Evolutionary conservation across 164 flowering plant species (phyloP).

Genomic region (Chimonanthus salicifolius): DNA sequence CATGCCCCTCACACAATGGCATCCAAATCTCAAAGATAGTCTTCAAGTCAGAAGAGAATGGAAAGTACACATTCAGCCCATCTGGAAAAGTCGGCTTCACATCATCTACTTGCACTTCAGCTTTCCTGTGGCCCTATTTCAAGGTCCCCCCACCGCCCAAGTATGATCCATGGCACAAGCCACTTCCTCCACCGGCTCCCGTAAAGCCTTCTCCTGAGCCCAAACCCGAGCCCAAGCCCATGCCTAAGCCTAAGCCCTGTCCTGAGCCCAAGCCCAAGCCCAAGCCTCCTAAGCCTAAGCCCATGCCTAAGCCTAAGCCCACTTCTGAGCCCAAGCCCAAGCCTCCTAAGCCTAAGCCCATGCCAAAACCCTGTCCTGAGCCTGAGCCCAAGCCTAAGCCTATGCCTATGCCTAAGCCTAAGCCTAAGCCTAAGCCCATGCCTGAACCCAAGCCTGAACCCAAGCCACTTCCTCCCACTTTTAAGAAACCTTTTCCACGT

Average conservation of each 20-base stretch:
- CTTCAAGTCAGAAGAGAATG: conserved; percentile 26
- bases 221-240: too few relatives aligned
- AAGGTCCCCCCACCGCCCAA: conserved; percentile 30
- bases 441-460: not conserved
- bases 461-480: conserved; percentile 4
- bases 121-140: conserved; percentile 44
- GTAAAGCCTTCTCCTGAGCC: too few relatives aligned
- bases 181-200: too few relatives aligned
- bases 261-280: not conserved
- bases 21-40: conserved; percentile 41
- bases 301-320: too few relatives aligned
- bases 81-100: conserved; percentile 48
- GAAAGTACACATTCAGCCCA: conserved; percentile 32
- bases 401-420: not conserved
- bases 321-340: too few relatives aligned
- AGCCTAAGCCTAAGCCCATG: not conserved
- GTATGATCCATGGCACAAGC: conserved; percentile 5
- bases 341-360: not conserved
- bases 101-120: conserved; percentile 46
- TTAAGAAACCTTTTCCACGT: conserved; percentile 7
- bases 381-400: not conserved
- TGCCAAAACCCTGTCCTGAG: not conserved
- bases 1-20: conserved; percentile 53
- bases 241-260: not conserved
- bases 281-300: not conserved